Conservation (phyloP, 805 yeast species). For the Wickerhamiella dianesei region DNA sequence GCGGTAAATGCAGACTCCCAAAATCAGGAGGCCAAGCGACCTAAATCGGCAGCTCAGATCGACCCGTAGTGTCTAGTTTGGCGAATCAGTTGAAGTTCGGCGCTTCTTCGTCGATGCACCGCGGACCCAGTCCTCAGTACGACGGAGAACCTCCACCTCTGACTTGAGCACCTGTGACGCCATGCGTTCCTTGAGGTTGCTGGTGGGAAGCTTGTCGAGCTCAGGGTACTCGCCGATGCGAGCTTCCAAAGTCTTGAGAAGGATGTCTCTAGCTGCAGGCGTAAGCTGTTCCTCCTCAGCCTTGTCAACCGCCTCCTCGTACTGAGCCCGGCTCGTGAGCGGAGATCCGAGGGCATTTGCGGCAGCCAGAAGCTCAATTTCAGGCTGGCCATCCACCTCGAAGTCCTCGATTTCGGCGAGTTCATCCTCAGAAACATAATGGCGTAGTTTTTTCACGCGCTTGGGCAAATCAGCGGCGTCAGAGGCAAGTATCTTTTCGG, state of each 20-base stretch:
- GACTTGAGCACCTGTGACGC: conserved; percentile 18
- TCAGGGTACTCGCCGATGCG: conserved; percentile 17
- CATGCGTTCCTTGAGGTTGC: conserved; percentile 14
- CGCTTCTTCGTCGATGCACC: neutral
- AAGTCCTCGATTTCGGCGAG: conserved; percentile 15
- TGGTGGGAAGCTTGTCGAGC: neutral
- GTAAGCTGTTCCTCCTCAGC: conserved; percentile 11
- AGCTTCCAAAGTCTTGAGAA: conserved; percentile 8
- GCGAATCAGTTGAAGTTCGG: neutral
- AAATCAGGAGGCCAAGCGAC: neutral
- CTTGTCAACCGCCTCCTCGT: conserved; percentile 2
- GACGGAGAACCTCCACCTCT: conserved; percentile 20
- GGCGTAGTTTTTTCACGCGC: neutral
- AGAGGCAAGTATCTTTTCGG: conserved; percentile 16
- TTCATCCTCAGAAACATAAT: conserved; percentile 11
- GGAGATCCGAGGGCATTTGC: neutral
- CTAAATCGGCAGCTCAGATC: neutral
- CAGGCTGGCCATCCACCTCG: conserved; percentile 15
- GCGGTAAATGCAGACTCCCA: conserved; percentile 1
- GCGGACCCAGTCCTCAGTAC: conserved; percentile 18
- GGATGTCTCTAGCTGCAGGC: conserved; percentile 8
- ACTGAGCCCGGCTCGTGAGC: conserved; percentile 1
- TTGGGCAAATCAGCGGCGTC: conserved; percentile 3
- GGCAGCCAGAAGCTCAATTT: conserved; percentile 11
- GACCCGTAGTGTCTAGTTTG: too few species aligned